These are phyloP conservation scores for Straminergon stramineum DNA, from an alignment of 225 moss, liverwort and hornwort species.

Conservation along the genomic window DNA sequence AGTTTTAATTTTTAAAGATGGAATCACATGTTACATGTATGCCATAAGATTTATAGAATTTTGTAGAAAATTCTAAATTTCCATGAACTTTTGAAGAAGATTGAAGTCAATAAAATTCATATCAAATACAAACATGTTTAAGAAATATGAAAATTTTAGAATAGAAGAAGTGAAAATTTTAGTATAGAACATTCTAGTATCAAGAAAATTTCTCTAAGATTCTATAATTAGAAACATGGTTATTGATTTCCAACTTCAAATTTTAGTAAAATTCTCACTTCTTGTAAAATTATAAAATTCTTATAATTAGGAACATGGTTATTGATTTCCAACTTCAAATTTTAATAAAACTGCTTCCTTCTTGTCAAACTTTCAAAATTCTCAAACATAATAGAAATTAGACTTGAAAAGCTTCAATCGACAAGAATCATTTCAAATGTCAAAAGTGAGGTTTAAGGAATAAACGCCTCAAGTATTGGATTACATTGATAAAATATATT, in stretches of 20 bases:
- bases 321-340: rapidly evolving
- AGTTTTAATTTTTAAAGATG: too few relatives aligned
- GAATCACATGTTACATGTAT: too few relatives aligned
- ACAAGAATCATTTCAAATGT: neutral
- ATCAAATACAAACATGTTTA: too few relatives aligned
- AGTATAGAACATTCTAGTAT: too few relatives aligned
- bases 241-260: rapidly evolving
- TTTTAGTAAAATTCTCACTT: neutral
- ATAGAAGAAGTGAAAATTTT: too few relatives aligned
- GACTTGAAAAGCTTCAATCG: neutral
- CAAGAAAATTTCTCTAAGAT: neutral
- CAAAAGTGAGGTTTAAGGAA: neutral
- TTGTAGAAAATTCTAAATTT: too few relatives aligned
- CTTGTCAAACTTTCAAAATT: neutral
- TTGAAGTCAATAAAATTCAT: too few relatives aligned
- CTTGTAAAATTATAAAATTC: too few relatives aligned
- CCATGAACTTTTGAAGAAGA: too few relatives aligned
- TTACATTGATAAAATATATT: neutral
- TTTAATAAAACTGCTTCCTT: neutral
- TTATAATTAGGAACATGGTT: neutral
- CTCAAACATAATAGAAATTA: neutral
- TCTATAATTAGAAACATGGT: neutral
- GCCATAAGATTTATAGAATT: too few relatives aligned
- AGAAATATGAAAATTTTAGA: too few relatives aligned
- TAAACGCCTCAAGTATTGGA: neutral